Evolutionary conservation across 2,329 filamentous ascomycete species (phyloP), one percentile per base, ranked within the genome.

Genomic region (Botryosphaeria agaves): DNA sequence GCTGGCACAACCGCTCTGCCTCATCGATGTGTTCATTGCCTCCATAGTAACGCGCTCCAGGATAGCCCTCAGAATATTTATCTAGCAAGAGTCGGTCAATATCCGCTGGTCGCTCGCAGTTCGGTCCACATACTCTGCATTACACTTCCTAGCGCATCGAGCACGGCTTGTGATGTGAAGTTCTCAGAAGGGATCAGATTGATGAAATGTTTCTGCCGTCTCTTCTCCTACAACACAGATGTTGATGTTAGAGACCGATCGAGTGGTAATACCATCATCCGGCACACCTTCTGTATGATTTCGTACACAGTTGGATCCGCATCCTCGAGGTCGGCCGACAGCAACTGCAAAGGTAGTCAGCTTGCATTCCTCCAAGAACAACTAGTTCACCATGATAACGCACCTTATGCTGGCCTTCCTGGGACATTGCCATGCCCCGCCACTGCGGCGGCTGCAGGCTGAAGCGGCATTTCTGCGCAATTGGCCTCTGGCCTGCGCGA

Each of bases 61-160:
- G 89, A 47, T 98, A 98, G 30, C 89, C 89, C 57, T 98, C 89
- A 0, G 89, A 95, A 61, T 98, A 98, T 56, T 98, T 95, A 59
- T 95, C 42, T 61, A 38, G 31, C 17, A 15, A n/a, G 36, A 28
- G 18, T 25, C 15, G 15, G 4, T 16, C 18, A 26, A 14, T 25
- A 26, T 7, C 21, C 21, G 4, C 4, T 12, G 21, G 9, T 23
- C 9, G 7, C 21, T 23, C 4, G 21, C 21, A 8, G 7, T 23
- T n/a, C n/a, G 5, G 29, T 12, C 26, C 31, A 57, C 69, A 41
- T 61, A 85, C 81, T 93, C 56, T 92, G 84, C 84, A 93, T 93
- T 32, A 85, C 78, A 63, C 83, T 92, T 41, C 84, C 84, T 36
- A 93, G 64, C 19, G 84, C 82, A 64, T 93, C 84, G 33, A 93